Base-by-base conservation (phyloP, 2,329 filamentous ascomycete species). In the Colletotrichum sp. region DNA sequence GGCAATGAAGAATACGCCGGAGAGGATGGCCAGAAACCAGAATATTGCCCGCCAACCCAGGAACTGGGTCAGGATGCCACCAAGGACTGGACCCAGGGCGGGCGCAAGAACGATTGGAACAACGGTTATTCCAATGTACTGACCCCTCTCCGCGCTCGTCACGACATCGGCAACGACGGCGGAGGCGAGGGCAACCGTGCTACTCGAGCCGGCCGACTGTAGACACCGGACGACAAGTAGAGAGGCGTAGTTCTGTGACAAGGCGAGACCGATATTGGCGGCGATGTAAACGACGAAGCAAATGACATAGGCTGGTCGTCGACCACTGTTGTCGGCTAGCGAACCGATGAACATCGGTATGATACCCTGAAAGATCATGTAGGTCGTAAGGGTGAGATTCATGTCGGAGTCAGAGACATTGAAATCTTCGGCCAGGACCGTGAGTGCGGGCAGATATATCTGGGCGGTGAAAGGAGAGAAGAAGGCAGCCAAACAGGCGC, bases 91-190 rank as follows among this genome's bases (percentile, higher is more conserved):
- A 0, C 86, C 86, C 1, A 87, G 74, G 2, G 86, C 81, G 2
- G 85, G 86, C 3, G 85, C 85, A 3, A 86, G 79, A 12, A 86
- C 82, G 7, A 84, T 85, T 3, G 85, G 85, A 34, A 87, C 77
- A 5, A 86, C 79, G 54, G 86, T 86, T 62, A 83, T 81, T 5
- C 83, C 82, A 75, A 87, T 81, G 58, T 83, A 80, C 12, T 81
- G 82, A 5, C 81, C 86, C 33, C 86, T 80, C 24, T 79, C 80
- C 16, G 82, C 87, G 3, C 88, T 88, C 0, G 91, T 92, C 13
- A 89, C 85, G 8, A 93, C 84, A 78, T 95, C 93, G 1, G 90
- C 90, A 2, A 94, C 87, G 1, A 94, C 88, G 0, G 89, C 92
- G 11, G 70, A 92, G 0, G 92, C 92, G 11, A 94, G 80, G 1